These are phyloP conservation scores for Scheffersomyces titani DNA, from an alignment of 1,139 yeast species.

Conservation along the genomic window DNA sequence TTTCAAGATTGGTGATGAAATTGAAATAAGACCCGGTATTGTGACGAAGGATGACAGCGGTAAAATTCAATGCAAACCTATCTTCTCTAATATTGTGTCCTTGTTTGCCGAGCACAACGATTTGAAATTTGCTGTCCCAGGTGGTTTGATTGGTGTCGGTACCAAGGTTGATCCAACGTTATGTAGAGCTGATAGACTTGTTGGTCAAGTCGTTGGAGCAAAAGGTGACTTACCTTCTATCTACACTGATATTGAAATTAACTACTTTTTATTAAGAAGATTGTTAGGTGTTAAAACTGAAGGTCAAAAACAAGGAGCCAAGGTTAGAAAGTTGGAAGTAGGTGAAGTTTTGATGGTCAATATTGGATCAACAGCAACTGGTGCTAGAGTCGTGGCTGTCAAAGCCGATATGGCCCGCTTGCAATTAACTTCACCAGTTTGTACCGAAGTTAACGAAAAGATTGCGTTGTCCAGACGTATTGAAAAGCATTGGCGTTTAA, in stretches of 20 bases:
- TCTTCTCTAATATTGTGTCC: slow-evolving; percentile 90
- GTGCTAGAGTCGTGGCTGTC: slow-evolving; percentile 97
- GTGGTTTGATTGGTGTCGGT: slow-evolving; percentile 99
- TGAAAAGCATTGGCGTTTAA: slow-evolving; percentile 99
- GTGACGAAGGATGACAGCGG: slow-evolving; percentile 94
- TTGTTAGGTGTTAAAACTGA: slow-evolving; percentile 98
- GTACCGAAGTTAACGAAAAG: slow-evolving; percentile 98
- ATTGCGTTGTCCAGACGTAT: slow-evolving; percentile 98
- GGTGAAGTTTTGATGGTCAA: slow-evolving; percentile 98
- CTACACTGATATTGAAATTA: slow-evolving; percentile 95
- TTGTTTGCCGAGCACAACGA: slow-evolving; percentile 97
- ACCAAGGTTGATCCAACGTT: slow-evolving; percentile 98
- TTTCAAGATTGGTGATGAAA: slow-evolving; percentile 94
- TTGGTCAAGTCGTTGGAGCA: slow-evolving; percentile 98
- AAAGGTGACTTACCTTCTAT: slow-evolving; percentile 94
- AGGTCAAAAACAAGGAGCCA: slow-evolving; percentile 92
- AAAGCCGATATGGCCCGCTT: slow-evolving; percentile 99
- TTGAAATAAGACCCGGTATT: slow-evolving; percentile 98
- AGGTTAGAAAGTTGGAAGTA: slow-evolving; percentile 89
- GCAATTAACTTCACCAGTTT: slow-evolving; percentile 95
- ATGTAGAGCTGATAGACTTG: slow-evolving; percentile 98
- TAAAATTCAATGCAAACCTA: slow-evolving; percentile 93
- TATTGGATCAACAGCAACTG: slow-evolving; percentile 98
- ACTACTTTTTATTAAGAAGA: slow-evolving; percentile 95
- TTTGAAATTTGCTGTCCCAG: slow-evolving; percentile 98